Base-by-base conservation (phyloP, 495 filamentous ascomycete species). In the Schizothecium vesticola region DNA sequence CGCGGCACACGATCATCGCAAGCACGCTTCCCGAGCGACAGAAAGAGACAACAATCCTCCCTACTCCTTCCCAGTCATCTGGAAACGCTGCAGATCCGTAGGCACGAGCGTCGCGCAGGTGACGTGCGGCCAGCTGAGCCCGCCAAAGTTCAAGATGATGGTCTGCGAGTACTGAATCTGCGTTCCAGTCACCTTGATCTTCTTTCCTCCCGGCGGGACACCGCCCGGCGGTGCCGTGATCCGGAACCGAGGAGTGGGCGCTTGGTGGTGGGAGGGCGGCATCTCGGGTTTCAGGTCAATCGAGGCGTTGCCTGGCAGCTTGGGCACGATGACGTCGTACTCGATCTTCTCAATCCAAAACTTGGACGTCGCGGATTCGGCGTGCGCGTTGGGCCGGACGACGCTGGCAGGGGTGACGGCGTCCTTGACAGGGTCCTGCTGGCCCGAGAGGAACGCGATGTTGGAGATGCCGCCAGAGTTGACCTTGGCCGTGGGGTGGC, bases 121-220 rank as follows among this genome's bases (percentile, higher is more conserved):
- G 31, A 31, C 62, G 24, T 64, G 62, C 7, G 62, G 62, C 62
- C 62, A 64, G n/a, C 22, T 31, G 31, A 64, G 29, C 24, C 31
- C 25, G 13, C 13, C 36, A 31, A 43, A 64, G 21, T 64, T 23
- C 62, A 64, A 51, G 33, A 24, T 22, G 21, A 64, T 33, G 31
- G 24, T 55, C 62, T 64, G 62, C 62, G 62, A 16, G 62, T 64
- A 56, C 62, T 64, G 62, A 33, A 64, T 64, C 62, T 64, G 62
- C 29, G 36, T 64, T 2, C 62, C 62, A 21, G 26, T 22, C 29
- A 31, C 62, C 22, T 43, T 64, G 62, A 64, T 9, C 43, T 19
- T 28, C 31, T 43, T 64, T 21, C 21, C 25, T 3, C n/a, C 31
- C 0, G 5, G 9, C 9, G 16, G 31, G 10, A 64, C 24, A 12